Conservation (phyloP, 1,284 basidiomycete genomes). For the Cutaneotrichosporon sp. region DNA sequence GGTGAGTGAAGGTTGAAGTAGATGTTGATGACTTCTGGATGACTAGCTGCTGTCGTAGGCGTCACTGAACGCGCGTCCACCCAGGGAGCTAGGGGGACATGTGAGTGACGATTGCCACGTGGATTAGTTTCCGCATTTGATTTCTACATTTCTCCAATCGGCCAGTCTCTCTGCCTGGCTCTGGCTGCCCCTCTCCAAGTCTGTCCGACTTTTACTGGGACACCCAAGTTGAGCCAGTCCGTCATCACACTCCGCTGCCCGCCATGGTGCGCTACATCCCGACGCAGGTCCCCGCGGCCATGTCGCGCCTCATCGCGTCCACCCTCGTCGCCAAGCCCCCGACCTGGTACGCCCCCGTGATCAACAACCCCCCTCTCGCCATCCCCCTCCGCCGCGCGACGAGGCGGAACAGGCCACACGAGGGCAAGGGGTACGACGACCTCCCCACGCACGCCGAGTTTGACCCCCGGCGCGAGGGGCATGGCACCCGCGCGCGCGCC, state of each 20-base stretch:
- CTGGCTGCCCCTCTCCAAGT: background rate
- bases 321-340: slow-evolving; percentile 71
- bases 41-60: background rate
- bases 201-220: slow-evolving; percentile 24
- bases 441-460: slow-evolving; percentile 19
- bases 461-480: slow-evolving; percentile 5
- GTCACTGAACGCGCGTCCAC: slow-evolving; percentile 19
- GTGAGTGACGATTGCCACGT: slow-evolving; percentile 16
- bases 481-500: slow-evolving; percentile 8
- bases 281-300: slow-evolving; percentile 83
- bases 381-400: slow-evolving; percentile 74
- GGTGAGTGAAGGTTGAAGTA: slow-evolving; percentile 10
- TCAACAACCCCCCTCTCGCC: slow-evolving; percentile 82
- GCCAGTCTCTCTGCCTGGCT: background rate
- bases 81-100: too few species aligned
- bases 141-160: slow-evolving; percentile 13
- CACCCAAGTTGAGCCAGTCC: background rate
- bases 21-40: slow-evolving; percentile 8
- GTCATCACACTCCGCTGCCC: slow-evolving; percentile 15
- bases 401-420: slow-evolving; percentile 54
- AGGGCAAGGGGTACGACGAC: slow-evolving; percentile 29
- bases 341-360: slow-evolving; percentile 81
- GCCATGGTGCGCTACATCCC: slow-evolving; percentile 82
- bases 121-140: slow-evolving; percentile 11
- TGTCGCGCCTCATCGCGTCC: slow-evolving; percentile 76